phyloP scores from a whole-genome alignment of 371 early-diverging fungal species.

The Apophysomyces elegans region DNA sequence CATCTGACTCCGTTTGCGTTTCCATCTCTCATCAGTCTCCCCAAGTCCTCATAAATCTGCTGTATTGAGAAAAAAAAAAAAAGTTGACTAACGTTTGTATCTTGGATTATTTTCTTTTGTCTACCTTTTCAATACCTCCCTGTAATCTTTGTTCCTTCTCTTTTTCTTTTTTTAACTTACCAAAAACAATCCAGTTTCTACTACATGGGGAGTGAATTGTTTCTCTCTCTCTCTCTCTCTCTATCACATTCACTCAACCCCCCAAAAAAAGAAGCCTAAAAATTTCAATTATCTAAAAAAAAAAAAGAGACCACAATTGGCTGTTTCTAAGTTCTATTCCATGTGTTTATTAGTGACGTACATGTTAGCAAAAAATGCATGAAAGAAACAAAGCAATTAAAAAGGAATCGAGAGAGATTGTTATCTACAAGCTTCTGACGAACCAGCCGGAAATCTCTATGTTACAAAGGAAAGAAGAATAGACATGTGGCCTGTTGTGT shows the following conservation, averaged over 20 bases:
- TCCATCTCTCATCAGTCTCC: slow-evolving; percentile 25
- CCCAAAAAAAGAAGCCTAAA: neutral
- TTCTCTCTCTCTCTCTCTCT: too few relatives aligned
- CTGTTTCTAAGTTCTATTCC: too few relatives aligned
- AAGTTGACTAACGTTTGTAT: slow-evolving; percentile 1
- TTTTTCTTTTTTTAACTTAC: too few relatives aligned
- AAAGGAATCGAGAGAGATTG: slow-evolving; percentile 2
- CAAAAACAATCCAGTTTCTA: too few relatives aligned
- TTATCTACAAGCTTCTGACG: slow-evolving; percentile 14
- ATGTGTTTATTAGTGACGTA: too few relatives aligned
- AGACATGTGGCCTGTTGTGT: neutral
- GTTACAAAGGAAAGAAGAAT: slow-evolving; percentile 8
- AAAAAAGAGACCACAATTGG: too few relatives aligned
- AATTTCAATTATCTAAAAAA: neutral
- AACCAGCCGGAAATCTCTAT: slow-evolving; percentile 5
- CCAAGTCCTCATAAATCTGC: slow-evolving; percentile 20
- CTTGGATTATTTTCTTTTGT: slow-evolving; percentile 4
- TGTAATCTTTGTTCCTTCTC: too few relatives aligned
- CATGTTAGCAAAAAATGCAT: neutral
- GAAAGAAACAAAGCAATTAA: slow-evolving; percentile 2
- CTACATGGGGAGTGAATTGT: too few relatives aligned
- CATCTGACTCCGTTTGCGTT: slow-evolving; percentile 28
- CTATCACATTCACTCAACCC: neutral
- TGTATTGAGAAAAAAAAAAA: slow-evolving; percentile 7
- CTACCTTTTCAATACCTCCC: neutral